Evolutionary conservation across 495 filamentous ascomycete species (phyloP), one percentile per base, ranked within the genome.

Genomic region (Aspergillus conjunctus): DNA sequence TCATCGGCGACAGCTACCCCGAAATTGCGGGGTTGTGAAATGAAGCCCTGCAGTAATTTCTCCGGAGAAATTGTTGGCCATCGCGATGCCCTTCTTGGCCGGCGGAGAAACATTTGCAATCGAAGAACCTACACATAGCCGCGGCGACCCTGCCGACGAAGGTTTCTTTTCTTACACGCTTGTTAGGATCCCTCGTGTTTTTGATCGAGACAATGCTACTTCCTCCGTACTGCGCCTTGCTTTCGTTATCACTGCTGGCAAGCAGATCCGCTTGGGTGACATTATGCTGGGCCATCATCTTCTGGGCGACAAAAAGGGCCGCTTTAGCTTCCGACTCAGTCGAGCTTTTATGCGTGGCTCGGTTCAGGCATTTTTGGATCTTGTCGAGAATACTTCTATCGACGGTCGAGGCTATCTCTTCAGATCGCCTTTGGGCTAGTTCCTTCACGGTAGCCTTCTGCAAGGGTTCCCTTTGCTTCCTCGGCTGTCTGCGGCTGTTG

Each of bases 351-450:
- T 75, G 69, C 20, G 67, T 59, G 30, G 67, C 67, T 21, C 65
- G 64, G 11, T 45, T 57, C 20, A 72, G 64, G 48, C 69, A 72
- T 62, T 75, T 75, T 60, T 68, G 63, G 59, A 73, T 72, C 21
- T 66, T 61, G 7, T 68, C 62, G 10, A 75, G 54, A 21, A 71
- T 61, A 14, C 15, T 53, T 49, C 58, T 50, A 41, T 65, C 56
- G 31, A 60, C 51, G 18, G 32, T 14, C 14, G 8, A 8, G 1
- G 34, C 14, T 8, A 14, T 62, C 37, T 60, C 4, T 39, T 54
- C 22, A 30, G 21, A 30, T 21, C 31, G 6, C 26, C 46, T 31
- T 33, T 32, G 22, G 8, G 64, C 56, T 30, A 31, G 31, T 21
- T 60, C 31, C 12, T 54, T 58, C 30, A 61, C 39, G n/a, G 54